Percentiles rank a stretch among this genome's conserved stretches.
phyloP scores from a whole-genome alignment of 176 grass and related monocot genomes.

The Miscanthus lutarioriparius region DNA sequence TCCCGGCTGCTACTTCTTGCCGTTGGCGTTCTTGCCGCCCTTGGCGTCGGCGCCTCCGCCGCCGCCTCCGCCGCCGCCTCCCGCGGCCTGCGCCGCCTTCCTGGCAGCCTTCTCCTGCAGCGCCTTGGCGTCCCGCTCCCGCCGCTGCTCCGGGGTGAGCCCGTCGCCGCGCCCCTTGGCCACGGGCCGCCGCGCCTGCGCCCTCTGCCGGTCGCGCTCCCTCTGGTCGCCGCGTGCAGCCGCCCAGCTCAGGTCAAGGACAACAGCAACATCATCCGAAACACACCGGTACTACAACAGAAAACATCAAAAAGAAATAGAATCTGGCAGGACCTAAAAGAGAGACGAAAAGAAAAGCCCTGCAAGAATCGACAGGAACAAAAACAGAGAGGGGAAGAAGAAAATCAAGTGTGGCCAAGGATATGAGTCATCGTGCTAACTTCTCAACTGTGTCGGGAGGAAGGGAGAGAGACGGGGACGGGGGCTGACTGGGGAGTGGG shows the following conservation, averaged over 20 bases:
- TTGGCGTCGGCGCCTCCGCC: constrained; percentile 23
- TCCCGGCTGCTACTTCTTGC: constrained; percentile 26
- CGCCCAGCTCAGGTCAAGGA: constrained; percentile 39
- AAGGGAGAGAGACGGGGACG: neutral
- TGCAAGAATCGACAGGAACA: neutral
- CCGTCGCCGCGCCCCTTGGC: constrained; percentile 51
- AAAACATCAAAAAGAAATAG: neutral
- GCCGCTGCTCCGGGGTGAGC: constrained; percentile 53
- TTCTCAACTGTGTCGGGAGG: neutral
- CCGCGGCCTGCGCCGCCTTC: constrained; percentile 43
- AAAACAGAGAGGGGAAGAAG: too few relatives aligned
- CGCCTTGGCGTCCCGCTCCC: constrained; percentile 58
- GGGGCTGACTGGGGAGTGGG: neutral
- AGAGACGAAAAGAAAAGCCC: neutral
- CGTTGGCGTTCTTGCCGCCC: constrained; percentile 14
- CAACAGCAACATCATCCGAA: constrained; percentile 14
- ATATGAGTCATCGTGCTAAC: constrained; percentile 45
- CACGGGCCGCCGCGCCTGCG: constrained; percentile 44
- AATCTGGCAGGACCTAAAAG: neutral
- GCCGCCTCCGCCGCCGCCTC: constrained; percentile 3
- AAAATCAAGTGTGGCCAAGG: neutral
- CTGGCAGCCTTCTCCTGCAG: constrained; percentile 54
- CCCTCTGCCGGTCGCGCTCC: constrained; percentile 58
- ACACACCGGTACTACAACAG: neutral
- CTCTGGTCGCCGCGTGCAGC: constrained; percentile 61